Evolutionary conservation across 2,329 filamentous ascomycete species (phyloP), one percentile per base, ranked within the genome.

Genomic region (Calonectria honghensis): DNA sequence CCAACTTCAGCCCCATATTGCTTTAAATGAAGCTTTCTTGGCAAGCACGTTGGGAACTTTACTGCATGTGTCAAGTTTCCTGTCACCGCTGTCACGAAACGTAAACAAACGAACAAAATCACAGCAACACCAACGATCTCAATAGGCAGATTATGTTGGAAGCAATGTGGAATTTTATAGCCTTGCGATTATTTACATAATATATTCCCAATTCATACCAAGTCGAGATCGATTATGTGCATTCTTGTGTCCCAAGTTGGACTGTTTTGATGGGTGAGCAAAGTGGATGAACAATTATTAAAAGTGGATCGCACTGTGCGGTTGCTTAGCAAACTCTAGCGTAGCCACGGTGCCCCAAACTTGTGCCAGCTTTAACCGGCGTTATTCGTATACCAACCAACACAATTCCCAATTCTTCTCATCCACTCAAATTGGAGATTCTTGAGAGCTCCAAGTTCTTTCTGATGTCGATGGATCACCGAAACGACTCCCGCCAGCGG

Each of bases 291-390:
- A 29, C 35, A 63, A 63, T 41, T 27, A 41, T 54, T 13, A 63
- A 78, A 78, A 73, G 79, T 57, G 79, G 79, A n/a, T 72, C 79
- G 79, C 79, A 81, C 79, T 81, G 79, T 81, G 73, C 57, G 27
- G 74, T 72, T 68, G 73, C 77, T 74, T 70, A 69, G 76, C 66
- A 52, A 77, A 72, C 79, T 78, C 76, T 79, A 77, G 75, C 72
- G 57, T 69, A 32, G 48, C 67, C 59, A 24, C 66, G 69, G 71
- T 70, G 57, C 72, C 52, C 50, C 50, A 71, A 78, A 70, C 66
- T 70, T 66, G 57, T 45, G 39, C 27, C 63, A 72, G 63, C 69
- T 59, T 35, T 39, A 27, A 61, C 51, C 32, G 51, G 45, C 68
- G 37, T 64, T 51, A 29, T 35, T 64, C 32, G 27, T 32, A 65